Conservation (phyloP, 768 basidiomycete genomes). For the Floccularia luteovirens region DNA sequence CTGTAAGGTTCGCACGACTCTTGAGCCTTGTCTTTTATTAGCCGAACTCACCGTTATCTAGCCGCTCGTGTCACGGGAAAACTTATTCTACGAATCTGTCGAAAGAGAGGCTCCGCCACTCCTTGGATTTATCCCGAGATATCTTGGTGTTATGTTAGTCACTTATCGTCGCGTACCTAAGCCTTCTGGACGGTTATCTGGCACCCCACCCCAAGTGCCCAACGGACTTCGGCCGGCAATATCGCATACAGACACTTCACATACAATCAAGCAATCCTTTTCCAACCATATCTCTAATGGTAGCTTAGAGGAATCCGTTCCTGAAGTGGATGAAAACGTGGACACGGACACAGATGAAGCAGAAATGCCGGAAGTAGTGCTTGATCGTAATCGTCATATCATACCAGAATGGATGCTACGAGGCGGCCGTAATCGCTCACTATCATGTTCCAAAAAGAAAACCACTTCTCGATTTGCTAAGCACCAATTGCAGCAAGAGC, state of each 20-base stretch:
- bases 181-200: constrained; percentile 15
- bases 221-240: constrained; percentile 17
- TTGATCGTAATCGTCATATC: constrained; percentile 92
- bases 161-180: constrained; percentile 81
- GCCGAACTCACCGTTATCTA: constrained; percentile 26
- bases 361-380: constrained; percentile 90
- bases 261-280: constrained; percentile 11
- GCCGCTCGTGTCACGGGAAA: constrained; percentile 96
- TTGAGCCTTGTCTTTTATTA: constrained; percentile 7
- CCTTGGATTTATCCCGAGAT: constrained; percentile 92
- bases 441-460: constrained; percentile 39
- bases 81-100: constrained; percentile 95
- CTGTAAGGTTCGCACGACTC: constrained; percentile 74
- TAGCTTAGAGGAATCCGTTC: constrained; percentile 9
- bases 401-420: constrained; percentile 89
- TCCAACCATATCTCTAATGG: constrained; percentile 11
- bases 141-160: constrained; percentile 97
- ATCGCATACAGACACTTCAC: constrained; percentile 16
- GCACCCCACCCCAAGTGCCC: constrained; percentile 12
- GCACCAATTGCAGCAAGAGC: constrained; percentile 29
- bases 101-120: constrained; percentile 91
- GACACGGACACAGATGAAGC: constrained; percentile 56
- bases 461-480: constrained; percentile 21
- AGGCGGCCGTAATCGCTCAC: constrained; percentile 38
- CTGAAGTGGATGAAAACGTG: constrained; percentile 18